A percentile compares a stretch with the other conserved stretches of the same genome.
Evolutionary conservation across 2,329 filamentous ascomycete genomes (phyloP).

Genomic region (Oidium heveae): DNA sequence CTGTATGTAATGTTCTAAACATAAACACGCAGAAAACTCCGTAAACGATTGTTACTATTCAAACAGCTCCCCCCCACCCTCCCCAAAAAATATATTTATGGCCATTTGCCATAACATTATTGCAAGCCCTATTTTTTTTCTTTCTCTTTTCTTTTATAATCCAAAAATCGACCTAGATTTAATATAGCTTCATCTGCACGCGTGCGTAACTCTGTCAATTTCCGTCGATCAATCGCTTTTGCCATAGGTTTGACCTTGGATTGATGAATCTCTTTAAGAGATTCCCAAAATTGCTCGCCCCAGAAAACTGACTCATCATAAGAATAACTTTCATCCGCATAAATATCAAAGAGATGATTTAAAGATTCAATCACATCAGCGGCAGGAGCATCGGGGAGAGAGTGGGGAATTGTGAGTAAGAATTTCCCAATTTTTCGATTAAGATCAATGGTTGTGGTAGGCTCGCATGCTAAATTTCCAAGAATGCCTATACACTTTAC

Average conservation of each 20-base stretch:
- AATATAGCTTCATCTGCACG: constrained; percentile 34
- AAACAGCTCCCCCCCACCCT: no score
- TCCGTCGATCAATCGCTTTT: constrained; percentile 35
- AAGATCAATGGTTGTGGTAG: constrained; percentile 23
- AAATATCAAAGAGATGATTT: constrained; percentile 42
- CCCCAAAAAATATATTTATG: no score
- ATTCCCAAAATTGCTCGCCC: constrained; percentile 31
- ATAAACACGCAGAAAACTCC: no score
- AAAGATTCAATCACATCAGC: constrained; percentile 37
- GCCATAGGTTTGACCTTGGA: constrained; percentile 29
- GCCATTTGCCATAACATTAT: no score
- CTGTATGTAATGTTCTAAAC: no score
- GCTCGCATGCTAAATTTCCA: constrained; percentile 32
- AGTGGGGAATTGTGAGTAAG: constrained; percentile 26
- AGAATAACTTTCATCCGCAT: constrained; percentile 30
- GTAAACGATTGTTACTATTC: no score
- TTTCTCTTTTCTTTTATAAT: constrained; percentile 27
- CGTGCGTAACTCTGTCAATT: constrained; percentile 26
- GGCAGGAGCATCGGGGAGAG: constrained; percentile 23
- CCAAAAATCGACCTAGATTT: constrained; percentile 35
- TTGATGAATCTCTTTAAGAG: constrained; percentile 27
- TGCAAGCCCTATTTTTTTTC: no score
- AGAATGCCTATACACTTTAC: constrained; percentile 43
- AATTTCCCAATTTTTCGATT: constrained; percentile 41
- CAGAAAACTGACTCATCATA: constrained; percentile 40